Base-by-base conservation (phyloP, 805 yeast species). In the Candida arabinofermentans region DNA sequence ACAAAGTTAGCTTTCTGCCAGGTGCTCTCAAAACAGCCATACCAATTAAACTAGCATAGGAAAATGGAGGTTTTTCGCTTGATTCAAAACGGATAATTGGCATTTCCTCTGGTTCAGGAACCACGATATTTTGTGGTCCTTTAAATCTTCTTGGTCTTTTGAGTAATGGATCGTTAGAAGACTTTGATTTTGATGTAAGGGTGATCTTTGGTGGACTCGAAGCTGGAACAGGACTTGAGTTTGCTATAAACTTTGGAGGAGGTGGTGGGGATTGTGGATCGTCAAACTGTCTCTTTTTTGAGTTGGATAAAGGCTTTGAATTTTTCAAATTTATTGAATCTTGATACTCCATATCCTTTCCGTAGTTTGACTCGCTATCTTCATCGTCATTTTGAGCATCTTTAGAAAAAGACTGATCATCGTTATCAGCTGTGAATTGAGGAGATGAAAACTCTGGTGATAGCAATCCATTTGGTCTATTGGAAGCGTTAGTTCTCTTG, bases 21-120 rank as follows among this genome's bases (percentile, higher is more conserved):
- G 82, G 81, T n/a, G 95, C 80, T 46, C 93, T 77, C 49, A 91
- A 67, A 37, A 91, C 86, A 2, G 98, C 91, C 83, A 91, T 82
- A 2, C 96, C 96, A 48, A 91, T 91, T 45, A 91, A 72, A 39
- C 89, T 83, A 3, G 99, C 99, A 59, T 91, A 91, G 5, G 96
- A 87, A 61, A 81, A 90, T 0, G 96, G 96, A 2, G 99, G 99
- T 62, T 93, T 91, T 3, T 51, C 51, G 18, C 39, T 45, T 21
- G 79, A 76, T 8, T 81, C 78, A 51, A 81, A 80, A 23, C 52
- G 48, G 9, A 73, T 56, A 8, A 55, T 55, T 4, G 78, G 75
- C 67, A 71, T 57, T 40, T 62, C 64, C 17, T 56, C 57, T 3
- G 73, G 70, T 6, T 55, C 54, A 0, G 72, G 72, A 5, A 67